Evolutionary conservation across 345 rosid species (phyloP).

Genomic region (Corchorus olitorius): DNA sequence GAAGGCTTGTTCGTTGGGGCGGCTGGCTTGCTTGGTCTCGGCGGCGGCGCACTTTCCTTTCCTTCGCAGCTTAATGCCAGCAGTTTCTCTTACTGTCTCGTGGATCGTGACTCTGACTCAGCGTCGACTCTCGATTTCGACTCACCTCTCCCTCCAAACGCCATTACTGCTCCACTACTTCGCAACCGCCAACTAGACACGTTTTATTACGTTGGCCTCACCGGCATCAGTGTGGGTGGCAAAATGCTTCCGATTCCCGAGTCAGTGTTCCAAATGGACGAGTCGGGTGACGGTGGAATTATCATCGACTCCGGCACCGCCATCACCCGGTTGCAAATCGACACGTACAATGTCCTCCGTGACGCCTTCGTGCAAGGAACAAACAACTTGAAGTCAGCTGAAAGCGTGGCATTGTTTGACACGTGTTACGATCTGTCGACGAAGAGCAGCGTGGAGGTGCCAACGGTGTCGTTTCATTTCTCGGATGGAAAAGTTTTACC

Average conservation of each 20-base stretch:
- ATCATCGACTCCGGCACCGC: conserved; percentile 95
- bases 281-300: conserved; percentile 73
- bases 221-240: conserved; percentile 82
- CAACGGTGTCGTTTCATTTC: conserved; percentile 74
- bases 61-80: conserved; percentile 74
- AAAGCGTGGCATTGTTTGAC: conserved; percentile 72
- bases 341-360: conserved; percentile 52
- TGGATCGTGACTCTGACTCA: conserved; percentile 87
- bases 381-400: conserved; percentile 35
- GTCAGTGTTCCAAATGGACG: conserved; percentile 61
- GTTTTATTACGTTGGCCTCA: conserved; percentile 64
- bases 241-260: conserved; percentile 47
- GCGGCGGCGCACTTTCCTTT: conserved; percentile 78
- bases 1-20: conserved; percentile 83
- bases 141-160: conserved; percentile 42
- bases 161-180: conserved; percentile 64
- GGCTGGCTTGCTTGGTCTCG: conserved; percentile 87
- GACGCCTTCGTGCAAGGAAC: conserved; percentile 64
- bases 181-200: conserved; percentile 73
- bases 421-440: conserved; percentile 76
- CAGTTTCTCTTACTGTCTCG: conserved; percentile 78
- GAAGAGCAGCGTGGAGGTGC: conserved; percentile 65
- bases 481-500: conserved; percentile 47
- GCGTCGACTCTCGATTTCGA: conserved; percentile 74
- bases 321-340: conserved; percentile 69